phyloP scores from a whole-genome alignment of 768 basidiomycete species.

The Hericium coralloides region DNA sequence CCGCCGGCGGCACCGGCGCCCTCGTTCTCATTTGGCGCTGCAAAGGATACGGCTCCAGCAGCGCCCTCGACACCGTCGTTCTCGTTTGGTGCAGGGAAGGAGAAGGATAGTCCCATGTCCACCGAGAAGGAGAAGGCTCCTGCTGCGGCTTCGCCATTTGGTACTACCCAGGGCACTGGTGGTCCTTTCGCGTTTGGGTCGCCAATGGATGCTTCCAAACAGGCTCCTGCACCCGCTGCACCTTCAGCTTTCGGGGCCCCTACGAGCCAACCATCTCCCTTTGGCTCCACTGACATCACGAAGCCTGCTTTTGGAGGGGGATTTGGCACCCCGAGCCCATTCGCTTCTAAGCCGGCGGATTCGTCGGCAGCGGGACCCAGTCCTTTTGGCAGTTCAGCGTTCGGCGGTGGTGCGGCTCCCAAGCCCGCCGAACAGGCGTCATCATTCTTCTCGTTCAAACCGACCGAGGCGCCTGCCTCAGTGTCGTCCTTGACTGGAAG shows the following conservation, averaged over 20 bases:
- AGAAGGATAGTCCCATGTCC: neutral
- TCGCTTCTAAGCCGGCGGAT: neutral
- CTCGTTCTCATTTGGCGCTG: conserved; percentile 10
- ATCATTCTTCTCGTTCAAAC: neutral
- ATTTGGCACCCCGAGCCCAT: neutral
- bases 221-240: too few relatives aligned
- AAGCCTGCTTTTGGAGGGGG: neutral
- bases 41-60: neutral
- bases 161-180: neutral
- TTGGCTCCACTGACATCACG: neutral
- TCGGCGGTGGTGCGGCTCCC: neutral
- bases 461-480: neutral
- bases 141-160: neutral
- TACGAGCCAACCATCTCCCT: too few relatives aligned
- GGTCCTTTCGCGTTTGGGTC: too few relatives aligned
- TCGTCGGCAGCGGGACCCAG: neutral
- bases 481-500: neutral
- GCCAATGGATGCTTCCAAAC: too few relatives aligned
- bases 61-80: conserved; percentile 5
- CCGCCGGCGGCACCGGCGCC: neutral
- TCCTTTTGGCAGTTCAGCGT: neutral
- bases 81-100: conserved; percentile 7
- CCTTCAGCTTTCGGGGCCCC: too few relatives aligned
- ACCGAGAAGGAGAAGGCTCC: conserved; percentile 2
- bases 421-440: neutral